These are phyloP conservation scores for Monilinia laxa DNA, from an alignment of 2,329 filamentous ascomycete species.

Conservation along the genomic window DNA sequence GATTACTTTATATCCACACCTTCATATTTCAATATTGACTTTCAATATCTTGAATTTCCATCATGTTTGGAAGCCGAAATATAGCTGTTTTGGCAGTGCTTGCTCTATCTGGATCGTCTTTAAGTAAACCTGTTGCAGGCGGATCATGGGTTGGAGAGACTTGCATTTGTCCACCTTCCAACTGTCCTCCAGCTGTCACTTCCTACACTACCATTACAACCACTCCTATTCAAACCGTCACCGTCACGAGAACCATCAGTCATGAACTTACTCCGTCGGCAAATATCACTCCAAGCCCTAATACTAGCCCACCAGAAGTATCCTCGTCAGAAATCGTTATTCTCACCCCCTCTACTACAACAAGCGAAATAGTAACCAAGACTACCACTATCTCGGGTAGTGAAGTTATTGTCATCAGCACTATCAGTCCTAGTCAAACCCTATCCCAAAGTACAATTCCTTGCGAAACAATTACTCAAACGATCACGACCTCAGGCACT, in stretches of 20 bases:
- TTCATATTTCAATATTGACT: background rate
- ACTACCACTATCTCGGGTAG: constrained; percentile 13
- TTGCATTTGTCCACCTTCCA: constrained; percentile 8
- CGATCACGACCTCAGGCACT: too few species aligned
- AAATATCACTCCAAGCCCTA: background rate
- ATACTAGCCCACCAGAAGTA: background rate
- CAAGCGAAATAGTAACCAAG: background rate
- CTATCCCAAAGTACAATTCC: too few species aligned
- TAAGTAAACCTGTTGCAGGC: constrained; percentile 24
- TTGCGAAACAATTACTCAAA: too few species aligned
- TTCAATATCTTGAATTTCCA: background rate
- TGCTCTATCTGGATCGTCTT: constrained; percentile 12
- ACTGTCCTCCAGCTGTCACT: constrained; percentile 10
- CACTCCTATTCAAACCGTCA: constrained; percentile 15
- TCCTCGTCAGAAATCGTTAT: background rate
- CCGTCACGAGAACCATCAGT: constrained; percentile 12
- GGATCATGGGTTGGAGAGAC: constrained; percentile 14
- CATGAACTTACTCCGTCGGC: background rate
- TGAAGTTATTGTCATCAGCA: constrained; percentile 3
- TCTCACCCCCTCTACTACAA: background rate
- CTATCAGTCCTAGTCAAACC: background rate
- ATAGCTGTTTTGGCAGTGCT: constrained; percentile 19
- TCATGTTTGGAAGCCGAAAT: constrained; percentile 21
- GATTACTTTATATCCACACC: background rate
- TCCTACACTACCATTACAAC: constrained; percentile 18